Base-by-base conservation (phyloP, 306 rosid species). In the Mucuna pruriens region DNA sequence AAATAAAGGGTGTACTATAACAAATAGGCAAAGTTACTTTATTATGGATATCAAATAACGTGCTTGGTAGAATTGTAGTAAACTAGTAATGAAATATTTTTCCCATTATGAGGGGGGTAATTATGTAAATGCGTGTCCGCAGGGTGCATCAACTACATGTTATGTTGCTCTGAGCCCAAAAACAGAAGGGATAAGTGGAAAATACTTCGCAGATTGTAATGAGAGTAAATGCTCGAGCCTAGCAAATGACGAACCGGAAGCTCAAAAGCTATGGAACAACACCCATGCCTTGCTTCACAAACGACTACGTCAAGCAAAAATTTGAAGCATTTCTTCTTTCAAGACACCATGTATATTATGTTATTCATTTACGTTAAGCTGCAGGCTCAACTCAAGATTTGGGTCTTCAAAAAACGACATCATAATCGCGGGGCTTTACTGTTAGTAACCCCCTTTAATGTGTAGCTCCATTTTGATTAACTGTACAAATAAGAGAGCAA, bases 61-160 rank as follows among this genome's bases (percentile, higher is more conserved):
- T 33, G 5, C 26, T 70, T 45, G 1, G 60, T 9, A 15, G 60
- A 8, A n/a, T 13, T 26, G 39, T 25, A 25, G 65, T 26, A 12
- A 60, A 60, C 19, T 31, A 31, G 20, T 15, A 6, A 15, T 13
- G 7, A 9, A 74, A 10, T 36, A 7, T 12, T 52, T 52, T 51
- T 74, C 45, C 5, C 46, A 26, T 19, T 11, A 42, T 3, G 39
- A 57, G 26, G 17, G 39, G 9, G 16, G 11, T 19, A 26, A 26
- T 72, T 4, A 38, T 42, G 57, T 19, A 10, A 64, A 29, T 71
- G 61, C 16, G 36, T 52, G 23, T 71, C 2, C 49, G 72, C 87
- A 93, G 92, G 99, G 97, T 76, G 99, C 99, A 84, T 82, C 99
- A 42, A 95, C 98, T 2, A 83, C 97, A 0, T 95, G 99, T 79